phyloP scores from a whole-genome alignment of 176 grass and related monocot genomes.

The Hordeum vulgare region MorexV3_pseudomolecules_assembly NC_058524.1:20578140-20578639 shows the following conservation, averaged over 20 bases:
- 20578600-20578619: background rate
- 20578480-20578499: background rate
- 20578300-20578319: conserved; percentile 86
- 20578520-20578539: background rate
- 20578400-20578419: conserved; percentile 78
- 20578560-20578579: background rate
- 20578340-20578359: conserved; percentile 98
- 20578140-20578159: background rate
- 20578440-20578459: conserved; percentile 93
- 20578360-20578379: conserved; percentile 95
- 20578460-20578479: conserved; percentile 19
- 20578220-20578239: background rate
- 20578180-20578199: background rate
- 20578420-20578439: conserved; percentile 94
- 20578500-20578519: background rate
- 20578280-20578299: conserved; percentile 95
- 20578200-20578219: background rate
- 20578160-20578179: background rate
- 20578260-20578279: conserved; percentile 97
- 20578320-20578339: conserved; percentile 97
- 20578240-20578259: conserved; percentile 93
- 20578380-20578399: conserved; percentile 95
- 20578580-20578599: background rate
- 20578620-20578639: background rate
- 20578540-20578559: background rate